Evolutionary conservation across 2,329 filamentous ascomycete species (phyloP).

Genomic region (Colletotrichum sp.): DNA sequence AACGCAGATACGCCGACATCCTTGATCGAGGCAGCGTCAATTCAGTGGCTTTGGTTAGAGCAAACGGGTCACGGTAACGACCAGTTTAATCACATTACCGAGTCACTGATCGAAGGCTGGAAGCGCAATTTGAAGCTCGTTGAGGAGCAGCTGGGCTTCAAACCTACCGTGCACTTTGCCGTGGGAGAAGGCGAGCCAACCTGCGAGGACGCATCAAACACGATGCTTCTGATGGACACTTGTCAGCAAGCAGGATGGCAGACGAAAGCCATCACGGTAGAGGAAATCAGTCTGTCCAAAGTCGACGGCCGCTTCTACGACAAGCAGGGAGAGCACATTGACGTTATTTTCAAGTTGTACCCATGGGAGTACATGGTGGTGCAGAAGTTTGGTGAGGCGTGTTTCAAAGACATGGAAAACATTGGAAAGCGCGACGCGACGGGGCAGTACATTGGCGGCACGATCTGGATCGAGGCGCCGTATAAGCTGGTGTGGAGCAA

Average conservation of each 20-base stretch:
- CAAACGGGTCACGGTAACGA: background rate
- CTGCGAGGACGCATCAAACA: background rate
- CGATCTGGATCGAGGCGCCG: background rate
- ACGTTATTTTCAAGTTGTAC: conserved; percentile 5
- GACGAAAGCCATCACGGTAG: background rate
- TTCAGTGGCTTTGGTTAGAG: background rate
- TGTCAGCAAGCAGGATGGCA: background rate
- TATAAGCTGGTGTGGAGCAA: background rate
- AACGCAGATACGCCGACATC: background rate
- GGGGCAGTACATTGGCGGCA: background rate
- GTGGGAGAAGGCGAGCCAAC: background rate
- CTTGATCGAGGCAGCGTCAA: background rate
- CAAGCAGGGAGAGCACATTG: background rate
- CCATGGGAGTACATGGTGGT: conserved; percentile 1
- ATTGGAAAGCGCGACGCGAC: background rate
- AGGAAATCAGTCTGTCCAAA: background rate
- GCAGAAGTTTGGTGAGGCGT: background rate
- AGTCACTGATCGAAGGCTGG: background rate
- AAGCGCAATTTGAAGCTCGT: background rate
- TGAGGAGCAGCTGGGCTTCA: background rate
- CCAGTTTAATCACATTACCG: background rate
- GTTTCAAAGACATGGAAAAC: background rate
- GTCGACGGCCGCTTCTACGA: background rate
- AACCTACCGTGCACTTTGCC: background rate
- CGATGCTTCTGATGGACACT: background rate